phyloP scores from a whole-genome alignment of 108 stramenopile genomes.

The Cyclotella sp. region DNA sequence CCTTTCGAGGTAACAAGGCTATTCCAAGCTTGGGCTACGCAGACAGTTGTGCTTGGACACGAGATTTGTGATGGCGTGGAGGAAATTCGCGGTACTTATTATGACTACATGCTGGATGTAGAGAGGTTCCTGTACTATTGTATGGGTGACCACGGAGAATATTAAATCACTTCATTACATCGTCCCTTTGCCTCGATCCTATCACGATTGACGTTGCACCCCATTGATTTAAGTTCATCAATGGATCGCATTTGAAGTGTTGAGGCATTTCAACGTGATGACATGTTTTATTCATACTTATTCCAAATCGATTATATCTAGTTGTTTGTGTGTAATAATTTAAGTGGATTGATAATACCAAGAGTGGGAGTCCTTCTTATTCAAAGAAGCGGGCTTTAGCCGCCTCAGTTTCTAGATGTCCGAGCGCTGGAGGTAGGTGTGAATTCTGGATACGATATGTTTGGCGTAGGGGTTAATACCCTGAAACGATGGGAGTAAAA shows the following conservation, averaged over 20 bases:
- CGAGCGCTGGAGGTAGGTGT: constrained; percentile 1
- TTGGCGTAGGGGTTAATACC: constrained; percentile 11
- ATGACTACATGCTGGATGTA: constrained; percentile 26
- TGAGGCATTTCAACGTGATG: too few species aligned
- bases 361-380: too few species aligned
- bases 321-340: too few species aligned
- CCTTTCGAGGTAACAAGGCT: constrained; percentile 37
- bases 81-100: constrained; percentile 21
- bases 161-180: too few species aligned
- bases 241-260: too few species aligned
- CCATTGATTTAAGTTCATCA: too few species aligned
- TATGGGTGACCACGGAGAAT: neutral
- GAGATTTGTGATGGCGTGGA: constrained; percentile 42
- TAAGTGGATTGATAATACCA: too few species aligned
- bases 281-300: too few species aligned
- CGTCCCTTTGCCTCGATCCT: too few species aligned
- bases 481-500: neutral
- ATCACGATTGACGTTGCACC: too few species aligned
- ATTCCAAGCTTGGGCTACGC: constrained; percentile 43
- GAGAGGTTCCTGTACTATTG: constrained; percentile 27
- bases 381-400: neutral
- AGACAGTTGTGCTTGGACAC: constrained; percentile 49
- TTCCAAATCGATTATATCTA: too few species aligned
- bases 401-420: too few species aligned
- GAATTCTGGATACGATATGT: constrained; percentile 14